Evolutionary conservation across 73 alveolate genomes (phyloP).

Genomic region (Tetrahymena borealis): DNA sequence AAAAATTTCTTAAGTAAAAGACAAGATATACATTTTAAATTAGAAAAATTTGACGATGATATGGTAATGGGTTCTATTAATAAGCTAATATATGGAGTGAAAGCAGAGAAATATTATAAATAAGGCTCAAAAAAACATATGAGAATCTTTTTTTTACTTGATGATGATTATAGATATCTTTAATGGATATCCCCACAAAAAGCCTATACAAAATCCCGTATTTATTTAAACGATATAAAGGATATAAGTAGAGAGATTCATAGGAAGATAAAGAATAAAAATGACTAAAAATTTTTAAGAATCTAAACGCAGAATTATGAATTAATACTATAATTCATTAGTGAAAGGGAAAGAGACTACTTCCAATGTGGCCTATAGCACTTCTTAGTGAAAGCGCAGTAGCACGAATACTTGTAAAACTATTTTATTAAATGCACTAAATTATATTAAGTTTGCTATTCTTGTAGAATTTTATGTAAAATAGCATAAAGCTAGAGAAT

Average conservation of each 20-base stretch:
- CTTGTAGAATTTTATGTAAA: neutral
- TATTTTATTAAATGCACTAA: neutral
- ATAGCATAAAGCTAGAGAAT: neutral
- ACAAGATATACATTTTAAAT: neutral
- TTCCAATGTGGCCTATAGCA: conserved; percentile 27
- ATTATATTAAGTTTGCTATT: no score
- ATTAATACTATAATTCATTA: conserved; percentile 5
- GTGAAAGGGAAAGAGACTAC: conserved; percentile 17
- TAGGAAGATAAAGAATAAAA: neutral
- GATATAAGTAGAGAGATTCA: neutral
- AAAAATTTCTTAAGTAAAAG: neutral
- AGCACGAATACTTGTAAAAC: neutral
- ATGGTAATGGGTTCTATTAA: neutral
- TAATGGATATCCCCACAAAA: neutral
- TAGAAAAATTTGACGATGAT: neutral
- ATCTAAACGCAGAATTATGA: neutral
- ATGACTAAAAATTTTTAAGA: neutral
- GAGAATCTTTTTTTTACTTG: neutral
- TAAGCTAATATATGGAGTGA: neutral
- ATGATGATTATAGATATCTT: neutral
- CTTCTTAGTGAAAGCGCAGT: conserved; percentile 22
- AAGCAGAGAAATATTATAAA: neutral
- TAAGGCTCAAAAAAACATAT: neutral
- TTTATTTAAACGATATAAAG: neutral
- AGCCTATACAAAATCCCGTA: neutral